Conservation (phyloP, 176 grass and related monocot species). For the Avena sativa region DNA sequence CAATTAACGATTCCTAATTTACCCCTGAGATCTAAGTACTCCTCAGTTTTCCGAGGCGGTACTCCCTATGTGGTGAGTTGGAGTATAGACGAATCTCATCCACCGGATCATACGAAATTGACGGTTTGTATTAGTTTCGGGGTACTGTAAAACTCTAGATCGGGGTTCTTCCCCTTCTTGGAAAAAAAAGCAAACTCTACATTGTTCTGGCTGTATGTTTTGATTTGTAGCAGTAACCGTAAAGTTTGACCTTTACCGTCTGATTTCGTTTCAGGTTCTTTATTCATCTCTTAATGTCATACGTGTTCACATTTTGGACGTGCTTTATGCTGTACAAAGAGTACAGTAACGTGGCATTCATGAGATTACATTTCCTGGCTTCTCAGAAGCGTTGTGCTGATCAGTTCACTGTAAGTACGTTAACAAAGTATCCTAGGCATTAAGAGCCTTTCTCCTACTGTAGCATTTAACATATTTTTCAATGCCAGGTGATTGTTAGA, state of each 20-base stretch:
- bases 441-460: background rate
- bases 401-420: constrained; percentile 87
- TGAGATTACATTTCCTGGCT: constrained; percentile 97
- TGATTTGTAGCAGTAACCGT: background rate
- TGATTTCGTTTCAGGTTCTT: constrained; percentile 73
- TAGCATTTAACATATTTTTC: background rate
- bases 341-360: constrained; percentile 85
- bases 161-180: too few species aligned
- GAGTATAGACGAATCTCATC: too few species aligned
- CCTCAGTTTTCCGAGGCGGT: too few species aligned
- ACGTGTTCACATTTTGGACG: constrained; percentile 91
- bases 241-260: constrained; percentile 26
- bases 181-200: background rate
- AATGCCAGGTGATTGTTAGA: constrained; percentile 89
- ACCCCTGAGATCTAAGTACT: too few species aligned
- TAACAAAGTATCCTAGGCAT: constrained; percentile 4
- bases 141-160: too few species aligned
- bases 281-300: constrained; percentile 87
- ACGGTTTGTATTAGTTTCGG: too few species aligned
- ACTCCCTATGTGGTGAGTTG: too few species aligned
- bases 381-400: constrained; percentile 86
- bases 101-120: too few species aligned
- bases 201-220: constrained; percentile 9
- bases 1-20: too few species aligned
- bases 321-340: constrained; percentile 92